A percentile compares a stretch with the other conserved stretches of the same genome.
Conservation (phyloP, 176 grass and related monocot species). For the Oryza nivara region DNA sequence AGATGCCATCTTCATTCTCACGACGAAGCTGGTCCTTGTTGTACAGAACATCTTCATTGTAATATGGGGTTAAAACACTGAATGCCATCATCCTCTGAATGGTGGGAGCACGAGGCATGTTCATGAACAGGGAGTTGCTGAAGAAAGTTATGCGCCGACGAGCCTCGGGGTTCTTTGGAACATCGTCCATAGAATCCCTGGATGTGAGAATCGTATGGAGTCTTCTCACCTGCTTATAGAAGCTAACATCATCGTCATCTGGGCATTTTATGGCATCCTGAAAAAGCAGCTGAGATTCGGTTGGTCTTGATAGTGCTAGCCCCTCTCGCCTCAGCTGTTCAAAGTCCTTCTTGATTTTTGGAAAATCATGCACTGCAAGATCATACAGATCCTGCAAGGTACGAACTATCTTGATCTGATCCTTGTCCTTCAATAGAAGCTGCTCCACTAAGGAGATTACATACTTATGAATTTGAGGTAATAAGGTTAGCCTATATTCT, state of each 20-base stretch:
- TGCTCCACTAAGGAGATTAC: slow-evolving; percentile 72
- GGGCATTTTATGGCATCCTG: slow-evolving; percentile 70
- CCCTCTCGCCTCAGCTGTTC: slow-evolving; percentile 59
- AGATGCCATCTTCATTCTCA: slow-evolving; percentile 97
- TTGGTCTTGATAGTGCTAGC: slow-evolving; percentile 45
- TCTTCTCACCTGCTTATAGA: slow-evolving; percentile 86
- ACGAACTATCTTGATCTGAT: slow-evolving; percentile 79
- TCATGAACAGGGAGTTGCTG: slow-evolving; percentile 99
- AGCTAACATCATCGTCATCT: slow-evolving; percentile 51
- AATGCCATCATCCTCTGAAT: slow-evolving; percentile 96
- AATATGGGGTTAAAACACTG: slow-evolving; percentile 92
- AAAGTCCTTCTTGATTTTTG: slow-evolving; percentile 55
- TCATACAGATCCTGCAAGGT: slow-evolving; percentile 89
- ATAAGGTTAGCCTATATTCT: slow-evolving; percentile 57
- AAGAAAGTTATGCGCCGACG: slow-evolving; percentile 88
- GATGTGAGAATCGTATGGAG: slow-evolving; percentile 90
- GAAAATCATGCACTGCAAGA: slow-evolving; percentile 80
- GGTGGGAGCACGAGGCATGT: slow-evolving; percentile 87
- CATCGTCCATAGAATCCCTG: slow-evolving; percentile 87
- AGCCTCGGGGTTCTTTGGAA: slow-evolving; percentile 90
- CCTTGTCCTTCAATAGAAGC: slow-evolving; percentile 64
- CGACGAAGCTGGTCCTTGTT: slow-evolving; percentile 81
- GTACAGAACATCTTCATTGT: slow-evolving; percentile 89
- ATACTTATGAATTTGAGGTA: slow-evolving; percentile 70
- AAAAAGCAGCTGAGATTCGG: slow-evolving; percentile 68